A percentile compares a stretch with the other conserved stretches of the same genome.
These are phyloP conservation scores for Fusarium burgessii DNA, from an alignment of 2,329 filamentous ascomycete species.

Conservation along the genomic window DNA sequence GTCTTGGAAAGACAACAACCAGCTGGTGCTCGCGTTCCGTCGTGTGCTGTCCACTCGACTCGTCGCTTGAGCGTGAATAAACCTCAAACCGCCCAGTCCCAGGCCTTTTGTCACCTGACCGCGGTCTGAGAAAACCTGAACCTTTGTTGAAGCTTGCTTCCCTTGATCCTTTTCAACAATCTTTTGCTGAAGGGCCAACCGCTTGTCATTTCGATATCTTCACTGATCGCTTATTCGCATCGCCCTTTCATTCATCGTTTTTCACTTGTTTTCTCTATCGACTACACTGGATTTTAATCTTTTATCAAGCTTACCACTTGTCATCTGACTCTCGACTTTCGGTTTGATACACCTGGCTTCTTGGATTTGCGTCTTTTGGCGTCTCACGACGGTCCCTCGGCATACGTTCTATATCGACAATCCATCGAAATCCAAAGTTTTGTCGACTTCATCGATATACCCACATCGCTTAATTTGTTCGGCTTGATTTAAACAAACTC, in stretches of 20 bases:
- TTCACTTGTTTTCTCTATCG: conserved; percentile 33
- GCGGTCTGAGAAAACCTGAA: conserved; percentile 19
- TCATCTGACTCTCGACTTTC: conserved; percentile 34
- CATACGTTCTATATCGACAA: conserved; percentile 37
- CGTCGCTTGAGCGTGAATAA: conserved; percentile 43
- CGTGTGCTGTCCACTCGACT: conserved; percentile 42
- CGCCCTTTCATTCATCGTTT: conserved; percentile 44
- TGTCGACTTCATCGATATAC: conserved; percentile 44
- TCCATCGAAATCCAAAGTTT: conserved; percentile 26
- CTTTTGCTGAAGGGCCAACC: conserved; percentile 14
- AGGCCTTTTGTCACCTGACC: conserved; percentile 32
- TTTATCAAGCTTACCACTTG: conserved; percentile 30
- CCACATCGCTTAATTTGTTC: conserved; percentile 43
- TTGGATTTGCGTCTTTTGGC: conserved; percentile 45
- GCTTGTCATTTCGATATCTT: conserved; percentile 27
- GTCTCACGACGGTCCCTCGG: conserved; percentile 25
- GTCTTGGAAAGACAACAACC: conserved; percentile 39
- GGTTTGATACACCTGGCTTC: conserved; percentile 37
- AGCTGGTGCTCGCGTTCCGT: conserved; percentile 44
- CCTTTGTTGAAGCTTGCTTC: conserved; percentile 32
- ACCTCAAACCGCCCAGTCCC: conserved; percentile 16
- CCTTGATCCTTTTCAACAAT: conserved; percentile 18
- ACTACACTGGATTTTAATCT: conserved; percentile 43
- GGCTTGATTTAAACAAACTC: conserved; percentile 32
- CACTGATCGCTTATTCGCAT: conserved; percentile 31